Percentiles rank a stretch among this genome's conserved stretches.
Evolutionary conservation across 345 rosid species (phyloP).

Genomic region (Punica granatum): DNA sequence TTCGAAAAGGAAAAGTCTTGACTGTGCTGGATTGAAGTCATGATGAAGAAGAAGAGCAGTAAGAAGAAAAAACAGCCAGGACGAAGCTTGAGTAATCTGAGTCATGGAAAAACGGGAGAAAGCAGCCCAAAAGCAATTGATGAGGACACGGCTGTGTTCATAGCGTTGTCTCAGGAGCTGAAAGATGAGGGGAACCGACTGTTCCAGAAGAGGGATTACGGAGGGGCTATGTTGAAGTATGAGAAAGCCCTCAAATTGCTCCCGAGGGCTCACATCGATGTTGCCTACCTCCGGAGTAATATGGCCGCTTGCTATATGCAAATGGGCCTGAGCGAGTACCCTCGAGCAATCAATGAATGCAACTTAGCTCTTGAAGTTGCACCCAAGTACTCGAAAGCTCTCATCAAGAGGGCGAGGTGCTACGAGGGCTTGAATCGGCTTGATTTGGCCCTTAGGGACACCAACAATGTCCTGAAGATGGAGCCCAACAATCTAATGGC

Average conservation of each 20-base stretch:
- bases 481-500: constrained; percentile 80
- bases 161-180: constrained; percentile 55
- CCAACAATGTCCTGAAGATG: constrained; percentile 43
- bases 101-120: constrained; percentile 25
- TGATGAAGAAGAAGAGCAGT: constrained; percentile 44
- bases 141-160: constrained; percentile 42
- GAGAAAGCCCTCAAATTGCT: constrained; percentile 77
- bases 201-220: constrained; percentile 71
- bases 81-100: constrained; percentile 29
- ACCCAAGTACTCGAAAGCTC: constrained; percentile 62
- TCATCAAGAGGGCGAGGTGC: constrained; percentile 84
- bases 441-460: constrained; percentile 74
- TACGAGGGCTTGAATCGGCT: constrained; percentile 77
- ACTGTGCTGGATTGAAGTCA: constrained; percentile 6
- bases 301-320: constrained; percentile 95
- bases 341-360: constrained; percentile 66
- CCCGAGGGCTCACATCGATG: constrained; percentile 51
- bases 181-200: constrained; percentile 80
- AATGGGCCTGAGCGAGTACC: constrained; percentile 62
- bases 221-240: constrained; percentile 66
- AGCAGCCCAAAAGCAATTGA: constrained; percentile 30
- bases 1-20: constrained; percentile 2
- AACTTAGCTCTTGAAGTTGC: constrained; percentile 65
- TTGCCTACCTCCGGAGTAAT: constrained; percentile 58
- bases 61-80: constrained; percentile 34